A percentile compares a stretch with the other conserved stretches of the same genome.
Conservation (phyloP, 768 basidiomycete genomes). For the Boletus eberwhitei region DNA sequence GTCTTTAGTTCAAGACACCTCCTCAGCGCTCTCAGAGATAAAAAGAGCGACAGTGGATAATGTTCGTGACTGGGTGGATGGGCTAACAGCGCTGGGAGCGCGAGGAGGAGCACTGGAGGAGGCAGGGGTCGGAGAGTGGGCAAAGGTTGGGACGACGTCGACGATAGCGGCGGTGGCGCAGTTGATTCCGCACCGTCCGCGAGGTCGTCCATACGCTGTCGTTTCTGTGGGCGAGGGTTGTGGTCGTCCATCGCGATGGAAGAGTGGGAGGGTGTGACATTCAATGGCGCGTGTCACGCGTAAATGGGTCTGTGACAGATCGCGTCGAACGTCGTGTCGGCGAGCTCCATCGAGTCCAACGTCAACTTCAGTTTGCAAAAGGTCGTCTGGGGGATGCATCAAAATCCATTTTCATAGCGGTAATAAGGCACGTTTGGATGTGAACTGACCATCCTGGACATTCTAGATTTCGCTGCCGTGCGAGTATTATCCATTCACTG, state of each 20-base stretch:
- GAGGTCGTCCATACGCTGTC: slow-evolving; percentile 23
- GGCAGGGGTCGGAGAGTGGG: slow-evolving; percentile 34
- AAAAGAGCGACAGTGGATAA: slow-evolving; percentile 51
- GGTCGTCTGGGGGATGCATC: no score
- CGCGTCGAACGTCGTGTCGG: slow-evolving; percentile 18
- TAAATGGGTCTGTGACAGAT: slow-evolving; percentile 28
- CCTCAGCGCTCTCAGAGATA: slow-evolving; percentile 55
- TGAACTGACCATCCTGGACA: no score
- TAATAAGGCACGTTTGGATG: no score
- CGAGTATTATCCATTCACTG: no score
- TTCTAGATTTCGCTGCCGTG: no score
- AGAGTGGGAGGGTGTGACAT: slow-evolving; percentile 12
- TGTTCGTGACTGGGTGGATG: slow-evolving; percentile 63
- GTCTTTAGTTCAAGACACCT: slow-evolving; percentile 49
- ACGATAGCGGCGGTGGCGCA: neutral
- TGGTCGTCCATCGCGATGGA: slow-evolving; percentile 22
- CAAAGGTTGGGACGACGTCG: neutral
- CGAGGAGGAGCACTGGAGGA: slow-evolving; percentile 50
- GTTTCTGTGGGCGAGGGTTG: slow-evolving; percentile 36
- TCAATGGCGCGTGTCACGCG: slow-evolving; percentile 22
- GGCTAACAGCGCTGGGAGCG: slow-evolving; percentile 55
- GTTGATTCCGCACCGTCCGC: neutral
- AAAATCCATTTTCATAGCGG: no score
- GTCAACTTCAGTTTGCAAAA: no score
- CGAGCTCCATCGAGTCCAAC: neutral